Base-by-base conservation (phyloP, 2,329 filamentous ascomycete species). In the Colletotrichum sansevieriae region DNA sequence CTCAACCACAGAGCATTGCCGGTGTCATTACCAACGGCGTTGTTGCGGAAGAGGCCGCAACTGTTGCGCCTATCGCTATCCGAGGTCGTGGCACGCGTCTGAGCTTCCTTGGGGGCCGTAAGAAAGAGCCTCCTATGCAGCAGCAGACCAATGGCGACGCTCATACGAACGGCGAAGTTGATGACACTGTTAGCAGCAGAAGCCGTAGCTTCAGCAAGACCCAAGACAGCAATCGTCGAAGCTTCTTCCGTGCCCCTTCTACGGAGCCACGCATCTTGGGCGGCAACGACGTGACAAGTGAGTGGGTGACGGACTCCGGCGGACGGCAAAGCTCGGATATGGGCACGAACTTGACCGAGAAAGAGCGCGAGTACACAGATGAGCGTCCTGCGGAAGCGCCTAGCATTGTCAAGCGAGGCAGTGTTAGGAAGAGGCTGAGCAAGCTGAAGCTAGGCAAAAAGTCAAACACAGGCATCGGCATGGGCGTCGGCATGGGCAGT, bases 401-500 rank as follows among this genome's bases (percentile, higher is more conserved):
- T 33, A 78, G 80, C 4, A 75, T 82, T 43, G 77, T 79, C 64
- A 84, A 85, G 75, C 87, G 87, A 60, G 88, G 87, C 41, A 91
- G 90, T 66, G 87, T 97, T 72, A 89, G 91, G 80, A 95, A 94
- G 82, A 83, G 94, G 75, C 84, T 97, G 72, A 96, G 92, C 77
- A 83, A 94, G 74, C 83, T 97, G 75, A 92, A 91, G 77, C 84
- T 94, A 58, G 90, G 91, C 35, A 91, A 90, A 77, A 93, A 92
- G 81, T 83, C 82, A 52, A 89, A 86, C 75, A 90, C 88, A 77
- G 81, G 78, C 56, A 83, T 78, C 33, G 75, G 80, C 69, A 88
- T 88, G 86, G 81, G 78, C 56, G 83, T 78, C 33, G 75, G 80
- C 69, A 88, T 88, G 86, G 82, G 82, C 61, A 85, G 85, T 71